These are phyloP conservation scores for Tetradesmus lagerheimii DNA, from an alignment of 139 green algal genomes.

Conservation along the genomic window DNA sequence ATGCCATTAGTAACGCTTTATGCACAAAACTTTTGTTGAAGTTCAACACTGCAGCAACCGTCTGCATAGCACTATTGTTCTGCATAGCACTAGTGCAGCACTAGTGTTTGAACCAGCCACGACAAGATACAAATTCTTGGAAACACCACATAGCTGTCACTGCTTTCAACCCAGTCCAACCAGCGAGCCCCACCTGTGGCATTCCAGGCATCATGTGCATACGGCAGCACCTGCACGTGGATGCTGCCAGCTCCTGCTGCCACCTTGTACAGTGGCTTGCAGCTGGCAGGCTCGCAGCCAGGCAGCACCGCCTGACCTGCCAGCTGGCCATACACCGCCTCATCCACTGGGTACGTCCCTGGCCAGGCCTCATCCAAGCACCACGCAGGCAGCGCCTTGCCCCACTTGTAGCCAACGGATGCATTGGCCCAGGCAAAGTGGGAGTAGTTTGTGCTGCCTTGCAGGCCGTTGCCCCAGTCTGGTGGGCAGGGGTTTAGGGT, in stretches of 20 bases:
- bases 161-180: too few relatives aligned
- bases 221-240: constrained; percentile 54
- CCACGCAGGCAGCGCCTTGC: constrained; percentile 52
- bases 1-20: too few relatives aligned
- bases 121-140: too few relatives aligned
- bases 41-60: background rate
- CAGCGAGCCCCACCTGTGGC: constrained; percentile 32
- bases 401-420: constrained; percentile 52
- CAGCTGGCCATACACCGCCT: constrained; percentile 29
- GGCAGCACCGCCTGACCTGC: constrained; percentile 53
- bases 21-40: too few relatives aligned
- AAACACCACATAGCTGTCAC: too few relatives aligned
- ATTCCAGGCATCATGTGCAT: constrained; percentile 50
- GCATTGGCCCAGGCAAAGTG: constrained; percentile 50
- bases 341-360: constrained; percentile 40
- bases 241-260: constrained; percentile 37
- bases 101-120: too few relatives aligned
- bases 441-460: constrained; percentile 53
- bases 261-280: constrained; percentile 45
- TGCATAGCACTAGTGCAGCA: too few relatives aligned
- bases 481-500: constrained; percentile 43
- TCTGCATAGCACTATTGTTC: too few relatives aligned
- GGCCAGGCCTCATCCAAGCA: constrained; percentile 57
- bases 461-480: constrained; percentile 53
- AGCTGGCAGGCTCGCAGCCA: constrained; percentile 43